These are phyloP conservation scores for Delitschia confertaspora DNA, from an alignment of 495 filamentous ascomycete genomes.

Conservation along the genomic window DNA sequence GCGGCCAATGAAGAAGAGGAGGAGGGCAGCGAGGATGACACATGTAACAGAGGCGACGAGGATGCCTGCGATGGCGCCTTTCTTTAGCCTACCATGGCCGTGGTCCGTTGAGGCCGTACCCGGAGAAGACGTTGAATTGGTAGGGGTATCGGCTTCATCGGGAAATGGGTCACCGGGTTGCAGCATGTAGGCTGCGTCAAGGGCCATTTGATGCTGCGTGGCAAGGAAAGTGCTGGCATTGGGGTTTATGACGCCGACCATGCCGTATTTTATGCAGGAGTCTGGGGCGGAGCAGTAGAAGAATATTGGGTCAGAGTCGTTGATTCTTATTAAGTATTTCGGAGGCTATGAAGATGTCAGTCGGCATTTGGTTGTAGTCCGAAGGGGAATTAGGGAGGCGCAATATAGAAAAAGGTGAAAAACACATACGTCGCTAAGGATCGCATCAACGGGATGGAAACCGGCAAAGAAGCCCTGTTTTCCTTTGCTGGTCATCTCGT, in stretches of 20 bases:
- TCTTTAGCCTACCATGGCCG: conserved; percentile 22
- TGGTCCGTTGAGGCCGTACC: neutral
- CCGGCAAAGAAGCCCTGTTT: conserved; percentile 30
- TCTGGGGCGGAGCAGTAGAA: conserved; percentile 51
- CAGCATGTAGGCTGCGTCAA: conserved; percentile 31
- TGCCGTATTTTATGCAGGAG: conserved; percentile 34
- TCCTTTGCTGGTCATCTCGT: conserved; percentile 39
- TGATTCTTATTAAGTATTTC: conserved; percentile 42
- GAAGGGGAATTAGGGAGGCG: neutral
- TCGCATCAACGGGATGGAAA: conserved; percentile 7
- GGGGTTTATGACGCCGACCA: conserved; percentile 43
- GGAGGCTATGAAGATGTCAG: conserved; percentile 38
- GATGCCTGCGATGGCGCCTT: conserved; percentile 41
- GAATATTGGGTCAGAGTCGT: conserved; percentile 50
- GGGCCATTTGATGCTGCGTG: conserved; percentile 30
- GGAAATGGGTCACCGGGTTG: conserved; percentile 39
- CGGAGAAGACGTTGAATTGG: neutral
- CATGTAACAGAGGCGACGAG: conserved; percentile 33
- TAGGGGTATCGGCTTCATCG: conserved; percentile 4
- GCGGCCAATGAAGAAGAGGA: conserved; percentile 22
- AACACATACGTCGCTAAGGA: conserved; percentile 9
- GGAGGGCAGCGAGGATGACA: conserved; percentile 13
- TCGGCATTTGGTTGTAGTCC: neutral
- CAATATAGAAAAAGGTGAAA: neutral
- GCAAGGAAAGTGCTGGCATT: conserved; percentile 17